Conservation (phyloP, 1,284 basidiomycete species). For the Sphaerobolus stellatus region DNA sequence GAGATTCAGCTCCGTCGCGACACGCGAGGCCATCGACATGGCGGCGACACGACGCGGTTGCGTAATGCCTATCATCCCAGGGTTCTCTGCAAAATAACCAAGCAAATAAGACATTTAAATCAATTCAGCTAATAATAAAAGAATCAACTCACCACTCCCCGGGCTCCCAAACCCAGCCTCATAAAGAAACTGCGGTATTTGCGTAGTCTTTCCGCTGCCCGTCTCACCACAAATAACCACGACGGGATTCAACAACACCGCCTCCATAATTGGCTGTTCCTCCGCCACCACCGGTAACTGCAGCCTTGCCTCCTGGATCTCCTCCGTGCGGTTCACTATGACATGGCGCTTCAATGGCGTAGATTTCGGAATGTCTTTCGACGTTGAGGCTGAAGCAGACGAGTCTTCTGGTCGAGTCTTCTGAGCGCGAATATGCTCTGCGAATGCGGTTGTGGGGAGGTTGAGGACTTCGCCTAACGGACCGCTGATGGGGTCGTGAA, state of each 20-base stretch:
- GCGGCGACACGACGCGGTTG: constrained; percentile 98
- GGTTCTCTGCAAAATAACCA: constrained; percentile 65
- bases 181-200: constrained; percentile 90
- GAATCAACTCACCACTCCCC: constrained; percentile 60
- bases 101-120: not conserved
- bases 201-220: constrained; percentile 98
- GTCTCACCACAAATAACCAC: constrained; percentile 82
- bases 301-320: constrained; percentile 77
- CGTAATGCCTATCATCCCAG: constrained; percentile 97
- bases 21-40: constrained; percentile 91
- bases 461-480: constrained; percentile 67
- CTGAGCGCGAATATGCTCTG: constrained; percentile 47
- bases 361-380: constrained; percentile 15
- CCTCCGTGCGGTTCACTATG: constrained; percentile 65
- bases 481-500: constrained; percentile 48
- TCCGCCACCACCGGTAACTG: constrained; percentile 89
- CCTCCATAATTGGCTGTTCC: constrained; percentile 93
- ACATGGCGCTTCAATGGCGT: constrained; percentile 46
- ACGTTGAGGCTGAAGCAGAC: too few species aligned
- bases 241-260: constrained; percentile 81
- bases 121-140: too few species aligned
- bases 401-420: too few species aligned
- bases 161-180: constrained; percentile 94
- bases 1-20: constrained; percentile 85
- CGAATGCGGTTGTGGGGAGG: constrained; percentile 62